Evolutionary conservation across 257 asterid genomes (phyloP), one percentile per base, ranked within the genome.

Genomic region (Thymus quinquecostatus): DNA sequence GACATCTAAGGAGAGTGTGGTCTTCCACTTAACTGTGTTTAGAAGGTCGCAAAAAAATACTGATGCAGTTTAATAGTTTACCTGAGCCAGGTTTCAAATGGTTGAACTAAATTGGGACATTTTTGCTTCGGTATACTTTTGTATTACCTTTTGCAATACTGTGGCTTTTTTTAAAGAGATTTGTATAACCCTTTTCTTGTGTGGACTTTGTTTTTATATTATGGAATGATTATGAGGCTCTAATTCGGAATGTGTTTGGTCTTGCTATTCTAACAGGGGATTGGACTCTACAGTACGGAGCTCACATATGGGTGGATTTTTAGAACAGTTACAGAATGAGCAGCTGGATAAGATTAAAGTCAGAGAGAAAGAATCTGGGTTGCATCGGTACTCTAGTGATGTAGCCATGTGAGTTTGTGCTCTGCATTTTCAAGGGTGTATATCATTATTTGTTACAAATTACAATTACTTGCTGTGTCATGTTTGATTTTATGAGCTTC

Each of bases 311-410:
- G 97, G 86, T 81, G 88, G 91, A 33, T 95, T 95, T 72, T 78
- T 92, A 57, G 91, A 88, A 84, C 95, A 89, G 66, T 84, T 95
- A 57, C 98, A 86, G 82, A 79, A 64, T 60, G 99, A 95, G 49
- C 97, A 84, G 70, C 77, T 67, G 80, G 83, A 80, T 77, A 86
- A 38, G 6, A 38, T 38, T 38, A 38, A 83, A 74, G 74, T 92
- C 78, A 79, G 73, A 68, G 91, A 83, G 73, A 88, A 82, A 73
- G 91, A 85, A 66, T 82, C 94, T 3, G 92, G 95, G 66, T 76
- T 95, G 86, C 98, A 95, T 82, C 80, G 89, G 76, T 92, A 95
- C 84, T 95, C 96, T 69, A 88, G 79, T 78, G 99, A 95, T 80
- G 85, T 92, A 36, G 78, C 88, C 64, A 95, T 89, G 99, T 95